These are phyloP conservation scores for Tetrahymena borealis DNA, from an alignment of 73 alveolate genomes.

Conservation along the genomic window DNA sequence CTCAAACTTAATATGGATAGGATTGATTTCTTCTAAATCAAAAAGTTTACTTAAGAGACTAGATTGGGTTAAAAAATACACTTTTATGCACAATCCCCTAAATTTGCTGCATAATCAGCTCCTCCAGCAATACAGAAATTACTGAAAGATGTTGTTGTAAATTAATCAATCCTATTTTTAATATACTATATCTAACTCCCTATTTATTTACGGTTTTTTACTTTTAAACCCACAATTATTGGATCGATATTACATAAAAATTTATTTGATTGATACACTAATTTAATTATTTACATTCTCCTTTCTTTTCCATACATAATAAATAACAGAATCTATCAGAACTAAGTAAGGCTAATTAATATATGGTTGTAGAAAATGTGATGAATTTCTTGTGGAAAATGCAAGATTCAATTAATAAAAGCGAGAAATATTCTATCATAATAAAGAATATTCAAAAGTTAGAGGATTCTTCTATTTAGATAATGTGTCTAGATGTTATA, in stretches of 20 bases:
- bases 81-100: conserved; percentile 11
- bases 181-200: no score
- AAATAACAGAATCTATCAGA: conserved; percentile 38
- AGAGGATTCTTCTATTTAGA: conserved; percentile 19
- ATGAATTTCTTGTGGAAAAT: conserved; percentile 26
- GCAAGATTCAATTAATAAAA: neutral
- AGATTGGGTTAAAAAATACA: conserved; percentile 31
- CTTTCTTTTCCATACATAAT: conserved; percentile 5
- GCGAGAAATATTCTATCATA: conserved; percentile 34
- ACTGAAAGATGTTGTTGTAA: neutral
- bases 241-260: no score
- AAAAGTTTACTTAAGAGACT: conserved; percentile 22
- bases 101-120: neutral
- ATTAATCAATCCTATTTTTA: neutral
- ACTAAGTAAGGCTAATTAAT: conserved; percentile 40
- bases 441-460: conserved; percentile 9
- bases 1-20: conserved; percentile 30
- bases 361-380: conserved; percentile 37
- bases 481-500: conserved; percentile 55
- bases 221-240: no score
- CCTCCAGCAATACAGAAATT: neutral
- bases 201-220: no score
- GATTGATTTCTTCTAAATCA: conserved; percentile 18
- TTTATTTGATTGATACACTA: no score
- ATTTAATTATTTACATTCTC: no score